Base-by-base conservation (phyloP, 257 asterid genomes). In the Linderniella brevidens region DNA sequence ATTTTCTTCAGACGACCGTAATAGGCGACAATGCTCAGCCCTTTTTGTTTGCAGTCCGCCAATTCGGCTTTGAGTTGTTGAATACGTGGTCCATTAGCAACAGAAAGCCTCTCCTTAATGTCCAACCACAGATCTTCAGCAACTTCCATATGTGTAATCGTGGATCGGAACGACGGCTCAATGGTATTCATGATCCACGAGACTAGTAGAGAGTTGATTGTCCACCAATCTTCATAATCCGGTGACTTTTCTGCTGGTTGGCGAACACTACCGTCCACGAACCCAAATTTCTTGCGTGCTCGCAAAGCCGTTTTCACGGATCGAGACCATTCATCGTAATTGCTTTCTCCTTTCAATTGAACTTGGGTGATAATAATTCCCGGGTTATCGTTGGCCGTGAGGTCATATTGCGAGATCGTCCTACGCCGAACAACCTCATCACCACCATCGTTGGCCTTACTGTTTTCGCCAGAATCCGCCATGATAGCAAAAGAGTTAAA, bases 181-280 rank as follows among this genome's bases (percentile, higher is more conserved):
- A 58, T 58, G 4, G 51, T 58, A 47, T 41, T 58, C 1, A 11
- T 9, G 1, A 48, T 57, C 62, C 55, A 48, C 3, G 55, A 57
- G 0, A 47, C 55, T 49, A 48, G 20, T 20, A 57, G 20, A 11
- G 53, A 46, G 3, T 56, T 11, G 40, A 5, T 11, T 38, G 49
- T 16, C n/a, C 20, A 37, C 61, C 55, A 56, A 37, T 56, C 61
- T 19, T 56, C 61, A 1, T 32, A 29, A 45, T 41, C 40, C 13
- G 3, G 3, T 0, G 45, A 50, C 1, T 36, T 5, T 16, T 35
- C 55, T 6, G 16, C 10, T 1, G 55, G 55, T 35, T 36, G 35
- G 35, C 18, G 17, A 25, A 50, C 35, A 17, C 32, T 50, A 11
- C 32, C 45, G 32, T 50, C 55, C 4, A 50, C 19, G 35, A 50